Evolutionary conservation across 2,329 filamentous ascomycete species (phyloP).

Genomic region (Clonostachys chloroleuca): DNA sequence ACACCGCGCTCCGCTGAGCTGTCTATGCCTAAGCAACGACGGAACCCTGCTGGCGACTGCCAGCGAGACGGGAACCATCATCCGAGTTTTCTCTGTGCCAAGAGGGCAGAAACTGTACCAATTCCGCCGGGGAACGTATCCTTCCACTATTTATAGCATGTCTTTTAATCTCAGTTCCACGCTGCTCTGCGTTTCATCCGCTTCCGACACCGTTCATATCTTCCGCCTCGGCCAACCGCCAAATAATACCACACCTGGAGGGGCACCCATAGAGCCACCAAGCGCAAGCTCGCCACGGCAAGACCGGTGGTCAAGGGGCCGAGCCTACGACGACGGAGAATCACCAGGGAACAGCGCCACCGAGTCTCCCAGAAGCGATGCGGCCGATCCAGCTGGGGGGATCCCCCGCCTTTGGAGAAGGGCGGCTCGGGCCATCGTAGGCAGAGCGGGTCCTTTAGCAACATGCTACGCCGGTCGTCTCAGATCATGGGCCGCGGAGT

Average conservation of each 20-base stretch:
- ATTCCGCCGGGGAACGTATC: constrained; percentile 92
- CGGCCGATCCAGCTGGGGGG: neutral
- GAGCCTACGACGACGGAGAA: constrained; percentile 42
- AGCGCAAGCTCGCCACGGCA: constrained; percentile 17
- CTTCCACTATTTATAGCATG: constrained; percentile 96
- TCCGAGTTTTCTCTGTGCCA: constrained; percentile 90
- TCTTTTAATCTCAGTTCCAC: constrained; percentile 95
- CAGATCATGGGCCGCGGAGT: constrained; percentile 89
- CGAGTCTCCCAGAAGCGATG: constrained; percentile 43
- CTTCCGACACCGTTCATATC: constrained; percentile 93
- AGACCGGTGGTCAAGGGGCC: constrained; percentile 49
- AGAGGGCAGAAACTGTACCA: constrained; percentile 91
- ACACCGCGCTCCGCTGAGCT: constrained; percentile 86
- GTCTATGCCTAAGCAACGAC: constrained; percentile 86
- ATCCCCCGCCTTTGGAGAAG: neutral
- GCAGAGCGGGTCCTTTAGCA: constrained; percentile 76
- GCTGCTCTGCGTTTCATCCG: constrained; percentile 90
- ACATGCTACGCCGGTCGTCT: constrained; percentile 88
- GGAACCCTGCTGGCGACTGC: constrained; percentile 90
- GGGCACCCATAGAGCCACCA: constrained; percentile 28
- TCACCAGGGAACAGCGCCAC: constrained; percentile 37
- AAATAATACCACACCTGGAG: constrained; percentile 25
- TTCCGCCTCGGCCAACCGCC: constrained; percentile 68
- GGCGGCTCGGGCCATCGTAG: constrained; percentile 28
- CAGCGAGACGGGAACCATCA: constrained; percentile 96